Evolutionary conservation across 2,329 filamentous ascomycete genomes (phyloP).

Genomic region (Parafenestella ontariensis): DNA sequence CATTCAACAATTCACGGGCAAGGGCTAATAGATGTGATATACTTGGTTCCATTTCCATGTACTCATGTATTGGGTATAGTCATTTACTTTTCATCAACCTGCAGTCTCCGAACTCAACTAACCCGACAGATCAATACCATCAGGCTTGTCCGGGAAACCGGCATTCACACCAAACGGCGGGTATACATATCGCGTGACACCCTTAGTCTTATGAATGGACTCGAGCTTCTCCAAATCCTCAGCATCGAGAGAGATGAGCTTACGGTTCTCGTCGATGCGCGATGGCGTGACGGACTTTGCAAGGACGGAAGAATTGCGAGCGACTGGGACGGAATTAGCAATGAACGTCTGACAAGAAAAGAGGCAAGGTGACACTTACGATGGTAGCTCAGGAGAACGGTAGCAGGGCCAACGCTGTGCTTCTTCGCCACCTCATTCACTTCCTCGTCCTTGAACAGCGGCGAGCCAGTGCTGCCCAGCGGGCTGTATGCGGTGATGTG

Average conservation of each 20-base stretch:
- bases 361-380: constrained; percentile 57
- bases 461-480: constrained; percentile 57
- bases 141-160: constrained; percentile 58
- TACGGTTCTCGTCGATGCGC: constrained; percentile 73
- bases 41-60: neutral
- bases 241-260: constrained; percentile 69
- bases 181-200: constrained; percentile 57
- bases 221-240: constrained; percentile 65
- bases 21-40: no score
- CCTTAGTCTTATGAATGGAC: constrained; percentile 55
- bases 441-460: constrained; percentile 56
- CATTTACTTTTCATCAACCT: constrained; percentile 1
- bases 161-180: constrained; percentile 58
- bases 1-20: no score
- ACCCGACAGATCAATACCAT: constrained; percentile 45
- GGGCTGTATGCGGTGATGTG: constrained; percentile 73
- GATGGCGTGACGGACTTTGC: constrained; percentile 74
- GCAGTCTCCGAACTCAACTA: constrained; percentile 20
- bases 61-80: no score
- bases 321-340: constrained; percentile 57
- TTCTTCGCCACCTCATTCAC: constrained; percentile 59
- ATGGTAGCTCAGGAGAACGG: constrained; percentile 75
- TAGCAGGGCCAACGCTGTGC: constrained; percentile 57
- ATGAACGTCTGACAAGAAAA: neutral
- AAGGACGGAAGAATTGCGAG: constrained; percentile 72